These are phyloP conservation scores for Venturia oleaginea DNA, from an alignment of 2,329 filamentous ascomycete genomes.

Conservation along the genomic window DNA sequence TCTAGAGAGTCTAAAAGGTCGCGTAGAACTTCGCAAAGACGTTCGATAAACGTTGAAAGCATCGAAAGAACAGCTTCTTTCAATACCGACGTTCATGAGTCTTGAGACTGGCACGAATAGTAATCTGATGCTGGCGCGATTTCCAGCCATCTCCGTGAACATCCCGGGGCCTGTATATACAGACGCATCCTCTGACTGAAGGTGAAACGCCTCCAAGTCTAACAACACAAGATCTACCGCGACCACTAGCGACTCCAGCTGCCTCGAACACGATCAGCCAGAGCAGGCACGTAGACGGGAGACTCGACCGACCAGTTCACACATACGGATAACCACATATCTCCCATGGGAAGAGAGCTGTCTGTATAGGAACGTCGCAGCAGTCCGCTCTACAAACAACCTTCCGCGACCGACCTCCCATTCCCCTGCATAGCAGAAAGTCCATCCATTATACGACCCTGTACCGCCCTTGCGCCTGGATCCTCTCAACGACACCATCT, in stretches of 20 bases:
- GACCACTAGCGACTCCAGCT: constrained; percentile 4
- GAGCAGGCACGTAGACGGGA: not conserved
- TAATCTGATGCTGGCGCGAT: not conserved
- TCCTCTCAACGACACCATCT: not conserved
- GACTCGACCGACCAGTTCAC: not conserved
- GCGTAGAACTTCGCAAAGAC: not conserved
- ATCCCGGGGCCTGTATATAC: not conserved
- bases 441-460: not conserved
- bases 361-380: constrained; percentile 3
- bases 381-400: constrained; percentile 1
- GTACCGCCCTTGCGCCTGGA: not conserved
- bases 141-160: not conserved
- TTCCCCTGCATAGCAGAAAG: not conserved
- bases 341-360: not conserved
- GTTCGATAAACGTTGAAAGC: not conserved
- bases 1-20: too few species aligned
- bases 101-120: not conserved
- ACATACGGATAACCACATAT: not conserved
- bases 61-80: not conserved
- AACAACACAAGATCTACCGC: constrained; percentile 1
- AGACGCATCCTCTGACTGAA: not conserved
- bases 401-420: not conserved
- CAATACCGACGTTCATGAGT: too few species aligned
- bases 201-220: constrained; percentile 1
- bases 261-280: not conserved